Base-by-base conservation (phyloP, 345 rosid species). In the Punica granatum region DNA sequence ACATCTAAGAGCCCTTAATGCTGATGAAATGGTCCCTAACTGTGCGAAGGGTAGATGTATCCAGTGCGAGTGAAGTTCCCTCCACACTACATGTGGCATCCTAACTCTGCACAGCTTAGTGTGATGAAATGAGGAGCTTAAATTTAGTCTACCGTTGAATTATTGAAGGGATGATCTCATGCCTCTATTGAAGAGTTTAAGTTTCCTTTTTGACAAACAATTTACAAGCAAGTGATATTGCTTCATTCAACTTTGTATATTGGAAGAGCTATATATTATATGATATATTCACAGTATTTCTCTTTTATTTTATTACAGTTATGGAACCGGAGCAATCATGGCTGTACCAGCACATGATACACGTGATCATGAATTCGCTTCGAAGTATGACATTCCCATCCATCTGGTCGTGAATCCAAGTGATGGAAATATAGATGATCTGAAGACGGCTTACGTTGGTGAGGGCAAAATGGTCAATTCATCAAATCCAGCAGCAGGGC, bases 281-380 rank as follows among this genome's bases (percentile, higher is more conserved):
- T 19, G 64, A 46, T 66, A 60, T 14, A n/a, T 46, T 62, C 18
- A 44, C 67, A 61, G 36, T 65, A 48, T 31, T 37, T 46, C 42
- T 42, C 34, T 51, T 73, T 68, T 56, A 59, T 69, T 60, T 70
- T 13, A 63, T 15, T 73, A 63, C 88, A 92, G 98, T 77, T 92
- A 92, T 73, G 97, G 98, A 75, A 92, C 98, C 14, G 98, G 97
- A 76, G 98, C 98, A 71, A 88, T 90, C 69, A 88, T 92, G 97
- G 96, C 97, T 2, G 97, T 90, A 42, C 98, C 97, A 65, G 97
- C 97, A 35, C 98, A 92, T 75, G 98, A 92, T 66, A 68, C 78
- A 18, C 88, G 93, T 64, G 98, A 92, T 74, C 68, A 82, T 74
- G 96, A 92, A 78, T 92, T 92, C 82, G 96, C 98, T 41, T 46